Base-by-base conservation (phyloP, 495 filamentous ascomycete genomes). In the Annulohypoxylon bovei region DNA sequence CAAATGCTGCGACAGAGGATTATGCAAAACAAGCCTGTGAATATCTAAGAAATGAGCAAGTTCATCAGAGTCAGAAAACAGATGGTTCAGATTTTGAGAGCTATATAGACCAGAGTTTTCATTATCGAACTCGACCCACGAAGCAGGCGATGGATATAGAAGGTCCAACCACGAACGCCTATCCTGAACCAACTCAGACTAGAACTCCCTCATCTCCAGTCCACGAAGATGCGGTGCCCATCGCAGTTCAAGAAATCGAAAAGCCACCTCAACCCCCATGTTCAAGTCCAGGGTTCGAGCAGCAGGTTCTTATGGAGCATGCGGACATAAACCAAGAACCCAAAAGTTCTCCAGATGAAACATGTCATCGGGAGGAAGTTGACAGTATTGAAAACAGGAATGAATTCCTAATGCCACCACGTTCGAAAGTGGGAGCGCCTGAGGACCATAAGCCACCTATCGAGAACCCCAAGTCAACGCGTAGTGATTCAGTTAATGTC, bases 61-160 rank as follows among this genome's bases (percentile, higher is more conserved):
- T 12, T 63, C 44, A 23, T 16, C 37, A 63, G 16, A 8, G 20
- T 20, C 35, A 66, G 23, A 16, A 37, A 6, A 1, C 14, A 55
- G 52, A 68, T 18, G 50, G 49, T 25, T 18, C 9, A 4, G 40
- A 8, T 18, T 65, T 75, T 23, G 28, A 75, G 42, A 67, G 56
- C 47, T 61, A 53, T 16, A 14, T 66, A n/a, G 74, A 76, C 52
- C 57, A 73, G 23, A 78, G 76, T 54, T 78, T 78, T 58, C 64
- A 66, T 37, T 78, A 76, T 59, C 74, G 65, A 70, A 44, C 71
- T 59, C 68, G 69, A 49, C 67, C 46, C 1, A 6, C 53, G n/a
- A 71, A 71, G 42, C 54, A 59, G 50, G 30, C 54, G 33, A 12
- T 25, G 8, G 6, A 28, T 49, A 47, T 44, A n/a, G 49, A 70